Percentiles rank a stretch among this genome's conserved stretches.
phyloP scores from a whole-genome alignment of 495 filamentous ascomycete species.

The Podospora pseudoanserina region DNA sequence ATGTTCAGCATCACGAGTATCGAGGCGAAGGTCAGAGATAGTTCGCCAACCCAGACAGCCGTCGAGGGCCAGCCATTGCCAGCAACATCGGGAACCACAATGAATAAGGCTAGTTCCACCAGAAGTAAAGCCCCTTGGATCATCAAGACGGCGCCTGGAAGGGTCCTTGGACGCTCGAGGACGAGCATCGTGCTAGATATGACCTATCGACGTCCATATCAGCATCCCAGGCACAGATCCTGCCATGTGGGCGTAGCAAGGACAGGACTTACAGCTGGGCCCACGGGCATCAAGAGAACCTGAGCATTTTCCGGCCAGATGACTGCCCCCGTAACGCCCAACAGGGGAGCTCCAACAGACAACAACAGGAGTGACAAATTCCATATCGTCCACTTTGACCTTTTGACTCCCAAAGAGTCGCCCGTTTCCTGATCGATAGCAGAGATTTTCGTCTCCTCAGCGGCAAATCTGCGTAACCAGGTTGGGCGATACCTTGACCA shows the following conservation, averaged over 20 bases:
- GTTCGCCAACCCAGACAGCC: slow-evolving; percentile 15
- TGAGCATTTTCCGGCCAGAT: slow-evolving; percentile 14
- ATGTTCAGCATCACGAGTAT: slow-evolving; percentile 60
- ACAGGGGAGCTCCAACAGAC: slow-evolving; percentile 2
- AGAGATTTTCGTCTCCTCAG: slow-evolving; percentile 12
- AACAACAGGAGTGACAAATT: slow-evolving; percentile 22
- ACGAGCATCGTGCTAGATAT: slow-evolving; percentile 23
- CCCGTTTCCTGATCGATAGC: slow-evolving; percentile 17
- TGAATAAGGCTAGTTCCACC: slow-evolving; percentile 18
- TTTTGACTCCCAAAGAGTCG: neutral
- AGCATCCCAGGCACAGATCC: neutral
- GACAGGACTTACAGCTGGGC: slow-evolving; percentile 26
- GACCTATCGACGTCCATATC: slow-evolving; percentile 13
- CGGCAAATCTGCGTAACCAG: slow-evolving; percentile 31
- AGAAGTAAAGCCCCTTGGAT: slow-evolving; percentile 22
- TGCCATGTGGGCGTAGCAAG: no score
- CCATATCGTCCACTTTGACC: slow-evolving; percentile 16
- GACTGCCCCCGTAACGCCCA: slow-evolving; percentile 16
- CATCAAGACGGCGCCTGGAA: slow-evolving; percentile 26
- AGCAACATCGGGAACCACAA: slow-evolving; percentile 12
- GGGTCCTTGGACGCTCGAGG: slow-evolving; percentile 27
- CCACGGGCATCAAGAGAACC: slow-evolving; percentile 20
- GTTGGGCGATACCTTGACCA: slow-evolving; percentile 26
- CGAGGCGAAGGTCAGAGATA: slow-evolving; percentile 23
- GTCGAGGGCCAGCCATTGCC: slow-evolving; percentile 7